Evolutionary conservation across 1,139 yeast species (phyloP).

Genomic region (Pichia sp.): DNA sequence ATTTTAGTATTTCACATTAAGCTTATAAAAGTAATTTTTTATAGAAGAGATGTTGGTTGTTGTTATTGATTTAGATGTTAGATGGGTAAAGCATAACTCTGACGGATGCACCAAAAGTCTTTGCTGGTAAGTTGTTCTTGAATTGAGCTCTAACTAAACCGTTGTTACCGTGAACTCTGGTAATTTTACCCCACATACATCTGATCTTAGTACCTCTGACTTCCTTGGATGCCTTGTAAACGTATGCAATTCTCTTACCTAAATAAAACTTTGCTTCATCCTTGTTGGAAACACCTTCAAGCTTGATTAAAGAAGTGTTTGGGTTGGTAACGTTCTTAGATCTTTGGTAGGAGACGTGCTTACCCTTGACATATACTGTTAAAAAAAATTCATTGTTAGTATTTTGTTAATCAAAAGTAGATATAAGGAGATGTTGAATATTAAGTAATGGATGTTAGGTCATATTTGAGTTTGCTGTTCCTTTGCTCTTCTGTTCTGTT

Average conservation of each 20-base stretch:
- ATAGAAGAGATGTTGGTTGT: conserved; percentile 16
- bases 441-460: not conserved
- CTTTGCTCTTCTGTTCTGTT: not conserved
- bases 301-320: conserved; percentile 91
- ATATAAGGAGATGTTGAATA: not conserved
- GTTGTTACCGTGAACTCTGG: conserved; percentile 98
- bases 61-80: conserved; percentile 92
- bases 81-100: conserved; percentile 99
- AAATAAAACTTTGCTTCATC: conserved; percentile 98
- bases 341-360: conserved; percentile 99
- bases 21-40: conserved; percentile 15
- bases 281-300: conserved; percentile 88
- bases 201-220: conserved; percentile 98
- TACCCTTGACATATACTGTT: conserved; percentile 98
- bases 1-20: conserved; percentile 11
- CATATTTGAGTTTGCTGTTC: not conserved
- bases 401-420: conserved; percentile 10
- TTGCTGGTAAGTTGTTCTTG: conserved; percentile 98
- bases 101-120: conserved; percentile 99
- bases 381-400: conserved; percentile 20
- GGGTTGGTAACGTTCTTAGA: conserved; percentile 98
- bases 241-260: conserved; percentile 99
- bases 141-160: conserved; percentile 98
- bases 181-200: conserved; percentile 98
- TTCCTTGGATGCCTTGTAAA: conserved; percentile 98